A percentile compares a stretch with the other conserved stretches of the same genome.
phyloP scores from a whole-genome alignment of 176 grass and related monocot species.

The Aegilops umbellulata region DNA sequence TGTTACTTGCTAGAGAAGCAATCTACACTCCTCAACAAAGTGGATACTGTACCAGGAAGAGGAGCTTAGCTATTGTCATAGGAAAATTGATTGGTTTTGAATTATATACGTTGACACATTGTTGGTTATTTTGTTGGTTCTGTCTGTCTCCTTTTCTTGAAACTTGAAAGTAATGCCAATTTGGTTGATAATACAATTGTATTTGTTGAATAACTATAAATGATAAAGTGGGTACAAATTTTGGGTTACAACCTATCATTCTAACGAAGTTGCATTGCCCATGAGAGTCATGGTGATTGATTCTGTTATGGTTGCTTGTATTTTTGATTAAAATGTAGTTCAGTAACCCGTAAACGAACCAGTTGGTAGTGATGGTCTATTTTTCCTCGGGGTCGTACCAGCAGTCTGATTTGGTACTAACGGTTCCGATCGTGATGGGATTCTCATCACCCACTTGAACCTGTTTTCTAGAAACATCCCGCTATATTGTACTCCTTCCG shows the following conservation, averaged over 20 bases:
- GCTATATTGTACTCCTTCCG: not conserved
- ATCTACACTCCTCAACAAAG: not conserved
- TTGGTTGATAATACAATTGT: not conserved
- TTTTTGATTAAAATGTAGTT: not conserved
- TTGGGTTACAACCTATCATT: not conserved
- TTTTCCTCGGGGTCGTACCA: not conserved
- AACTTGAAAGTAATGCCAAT: not conserved
- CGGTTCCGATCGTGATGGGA: not conserved
- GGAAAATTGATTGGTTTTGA: not conserved
- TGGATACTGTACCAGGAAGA: not conserved
- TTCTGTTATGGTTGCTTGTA: not conserved
- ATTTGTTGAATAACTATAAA: not conserved
- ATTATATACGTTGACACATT: not conserved
- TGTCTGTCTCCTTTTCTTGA: not conserved
- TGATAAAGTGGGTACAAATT: not conserved
- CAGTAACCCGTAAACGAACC: not conserved
- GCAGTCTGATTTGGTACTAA: not conserved
- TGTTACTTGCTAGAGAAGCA: conserved; percentile 6
- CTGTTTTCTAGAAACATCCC: not conserved
- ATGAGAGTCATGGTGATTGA: not conserved
- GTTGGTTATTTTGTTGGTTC: not conserved
- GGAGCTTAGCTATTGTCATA: conserved; percentile 3
- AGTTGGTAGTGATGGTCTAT: not conserved
- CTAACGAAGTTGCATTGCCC: not conserved
- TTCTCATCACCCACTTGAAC: not conserved